These are phyloP conservation scores for Discostella stelligera DNA, from an alignment of 352 stramenopile genomes.

Conservation along the genomic window DNA sequence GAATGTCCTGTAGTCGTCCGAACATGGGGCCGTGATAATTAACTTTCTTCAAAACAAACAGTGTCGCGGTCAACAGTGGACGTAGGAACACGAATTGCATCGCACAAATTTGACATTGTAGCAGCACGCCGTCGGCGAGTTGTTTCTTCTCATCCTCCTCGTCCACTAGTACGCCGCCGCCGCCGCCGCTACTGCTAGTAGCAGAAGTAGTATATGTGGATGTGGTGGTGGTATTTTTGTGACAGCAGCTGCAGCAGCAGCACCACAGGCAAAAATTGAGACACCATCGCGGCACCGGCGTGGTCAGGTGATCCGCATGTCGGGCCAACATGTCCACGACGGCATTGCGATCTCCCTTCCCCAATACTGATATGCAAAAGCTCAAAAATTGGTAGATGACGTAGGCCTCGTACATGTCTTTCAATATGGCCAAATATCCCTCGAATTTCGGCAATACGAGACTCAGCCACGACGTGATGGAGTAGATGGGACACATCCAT, in stretches of 20 bases:
- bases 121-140: conserved; percentile 87
- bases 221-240: not conserved
- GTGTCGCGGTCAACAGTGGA: conserved; percentile 88
- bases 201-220: not conserved
- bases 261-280: conserved; percentile 30
- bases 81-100: conserved; percentile 97
- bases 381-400: conserved; percentile 98
- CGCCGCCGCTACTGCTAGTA: not conserved
- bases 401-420: conserved; percentile 97
- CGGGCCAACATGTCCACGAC: conserved; percentile 77
- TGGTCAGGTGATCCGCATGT: conserved; percentile 68
- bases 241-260: conserved; percentile 43
- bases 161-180: not conserved
- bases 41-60: conserved; percentile 84
- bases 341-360: conserved; percentile 88
- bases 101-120: conserved; percentile 92
- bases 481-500: conserved; percentile 87
- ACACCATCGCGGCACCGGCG: conserved; percentile 45
- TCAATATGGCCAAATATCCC: conserved; percentile 92
- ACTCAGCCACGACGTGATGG: conserved; percentile 84
- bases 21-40: conserved; percentile 64
- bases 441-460: conserved; percentile 82
- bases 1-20: conserved; percentile 18
- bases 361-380: conserved; percentile 95
- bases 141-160: conserved; percentile 60